These are phyloP conservation scores for Zoysia japonica DNA, from an alignment of 176 grass and related monocot genomes.

Conservation along the genomic window DNA sequence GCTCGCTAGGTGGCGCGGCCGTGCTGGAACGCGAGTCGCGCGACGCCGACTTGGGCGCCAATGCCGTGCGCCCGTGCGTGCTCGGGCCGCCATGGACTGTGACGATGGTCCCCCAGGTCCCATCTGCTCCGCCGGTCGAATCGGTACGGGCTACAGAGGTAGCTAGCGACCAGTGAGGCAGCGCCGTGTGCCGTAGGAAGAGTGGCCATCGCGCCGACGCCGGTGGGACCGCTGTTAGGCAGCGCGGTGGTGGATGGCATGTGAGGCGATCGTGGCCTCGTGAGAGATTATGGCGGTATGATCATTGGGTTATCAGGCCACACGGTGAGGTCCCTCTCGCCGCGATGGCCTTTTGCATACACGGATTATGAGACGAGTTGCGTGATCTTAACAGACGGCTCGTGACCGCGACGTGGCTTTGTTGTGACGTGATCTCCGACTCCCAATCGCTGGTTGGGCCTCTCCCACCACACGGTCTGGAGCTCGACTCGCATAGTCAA, in stretches of 20 bases:
- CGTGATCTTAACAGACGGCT: neutral
- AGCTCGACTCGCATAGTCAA: neutral
- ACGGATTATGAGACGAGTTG: neutral
- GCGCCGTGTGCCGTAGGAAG: constrained; percentile 7
- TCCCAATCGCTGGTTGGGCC: no score
- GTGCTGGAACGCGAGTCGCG: neutral
- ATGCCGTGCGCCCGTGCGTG: neutral
- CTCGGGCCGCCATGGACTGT: neutral
- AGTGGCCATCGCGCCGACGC: constrained; percentile 12
- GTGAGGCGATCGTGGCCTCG: constrained; percentile 15
- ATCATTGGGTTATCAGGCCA: neutral
- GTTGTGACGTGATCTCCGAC: neutral
- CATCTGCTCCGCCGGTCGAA: neutral
- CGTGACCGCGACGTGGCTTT: neutral
- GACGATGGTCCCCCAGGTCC: neutral
- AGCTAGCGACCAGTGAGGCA: neutral
- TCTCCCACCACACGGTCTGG: neutral
- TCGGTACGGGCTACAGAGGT: neutral
- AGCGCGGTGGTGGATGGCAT: constrained; percentile 1
- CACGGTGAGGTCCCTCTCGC: neutral
- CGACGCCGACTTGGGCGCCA: neutral
- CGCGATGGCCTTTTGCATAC: neutral
- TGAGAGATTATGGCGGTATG: neutral
- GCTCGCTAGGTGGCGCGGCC: neutral
- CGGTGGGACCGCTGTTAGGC: neutral